Conservation (phyloP, 148 eudicot species). For the Amaranthus palmeri region DNA sequence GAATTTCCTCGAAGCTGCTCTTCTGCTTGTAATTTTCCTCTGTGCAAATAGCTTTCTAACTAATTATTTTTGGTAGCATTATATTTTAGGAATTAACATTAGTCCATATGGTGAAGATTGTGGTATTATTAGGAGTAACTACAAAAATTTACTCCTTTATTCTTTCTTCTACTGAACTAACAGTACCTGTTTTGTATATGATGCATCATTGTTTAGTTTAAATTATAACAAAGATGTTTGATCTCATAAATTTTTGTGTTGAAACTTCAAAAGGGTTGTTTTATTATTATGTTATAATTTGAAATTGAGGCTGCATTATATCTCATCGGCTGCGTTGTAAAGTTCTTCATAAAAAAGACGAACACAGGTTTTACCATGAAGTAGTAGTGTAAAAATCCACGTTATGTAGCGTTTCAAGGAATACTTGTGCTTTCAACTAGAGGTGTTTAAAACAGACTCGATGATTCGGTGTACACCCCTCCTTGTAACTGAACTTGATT, state of each 20-base stretch:
- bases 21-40: slow-evolving; percentile 9
- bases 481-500: no score
- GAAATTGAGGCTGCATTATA: no score
- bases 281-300: not conserved
- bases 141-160: not conserved
- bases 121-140: slow-evolving; percentile 2
- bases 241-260: not conserved
- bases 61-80: not conserved
- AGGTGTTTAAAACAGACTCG: no score
- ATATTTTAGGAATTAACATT: not conserved
- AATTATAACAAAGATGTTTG: not conserved
- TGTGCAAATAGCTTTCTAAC: slow-evolving; percentile 12
- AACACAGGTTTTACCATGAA: no score
- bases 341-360: no score
- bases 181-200: not conserved
- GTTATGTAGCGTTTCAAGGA: no score
- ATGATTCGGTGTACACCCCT: no score
- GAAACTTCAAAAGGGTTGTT: not conserved
- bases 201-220: no score
- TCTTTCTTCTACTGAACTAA: not conserved
- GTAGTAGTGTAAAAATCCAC: no score
- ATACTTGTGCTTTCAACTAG: no score
- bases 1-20: slow-evolving; percentile 6
- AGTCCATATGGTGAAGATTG: not conserved
- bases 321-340: no score